Conservation (phyloP, 2,329 filamentous ascomycete genomes). For the Trichophyton simii region DNA sequence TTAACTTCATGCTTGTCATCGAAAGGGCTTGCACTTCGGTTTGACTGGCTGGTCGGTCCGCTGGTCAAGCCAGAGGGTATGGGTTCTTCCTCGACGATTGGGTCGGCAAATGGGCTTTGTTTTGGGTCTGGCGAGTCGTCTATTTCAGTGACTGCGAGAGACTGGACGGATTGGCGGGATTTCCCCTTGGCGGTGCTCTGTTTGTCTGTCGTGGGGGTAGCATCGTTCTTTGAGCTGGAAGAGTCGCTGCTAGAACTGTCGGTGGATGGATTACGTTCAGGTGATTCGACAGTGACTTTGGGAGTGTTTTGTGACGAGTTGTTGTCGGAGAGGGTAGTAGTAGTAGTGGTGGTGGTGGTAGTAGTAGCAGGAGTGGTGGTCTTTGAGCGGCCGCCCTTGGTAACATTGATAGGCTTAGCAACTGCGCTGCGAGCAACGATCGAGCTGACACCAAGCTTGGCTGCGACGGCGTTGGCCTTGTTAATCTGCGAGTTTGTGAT, state of each 20-base stretch:
- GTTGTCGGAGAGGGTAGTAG: conserved; percentile 17
- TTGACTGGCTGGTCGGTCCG: background rate
- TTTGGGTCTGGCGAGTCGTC: conserved; percentile 19
- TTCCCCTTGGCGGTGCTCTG: conserved; percentile 3
- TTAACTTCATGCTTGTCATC: conserved; percentile 34
- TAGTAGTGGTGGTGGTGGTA: background rate
- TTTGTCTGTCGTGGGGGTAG: conserved; percentile 14
- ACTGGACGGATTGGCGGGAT: conserved; percentile 14
- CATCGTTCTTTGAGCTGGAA: conserved; percentile 20
- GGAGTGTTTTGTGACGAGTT: conserved; percentile 8
- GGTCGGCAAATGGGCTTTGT: conserved; percentile 19
- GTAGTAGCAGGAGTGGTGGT: no score
- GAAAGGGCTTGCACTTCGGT: conserved; percentile 30
- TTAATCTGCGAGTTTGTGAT: conserved; percentile 44
- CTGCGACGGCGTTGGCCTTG: conserved; percentile 26
- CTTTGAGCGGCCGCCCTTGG: conserved; percentile 15
- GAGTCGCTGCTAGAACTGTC: conserved; percentile 13
- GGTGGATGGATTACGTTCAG: background rate
- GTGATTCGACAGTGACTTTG: background rate
- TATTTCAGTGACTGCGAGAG: conserved; percentile 19
- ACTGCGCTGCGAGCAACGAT: conserved; percentile 34
- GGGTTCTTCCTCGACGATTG: conserved; percentile 10
- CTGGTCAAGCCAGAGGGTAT: conserved; percentile 9
- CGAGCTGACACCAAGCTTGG: conserved; percentile 22
- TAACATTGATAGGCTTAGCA: conserved; percentile 36